phyloP scores from a whole-genome alignment of 176 grass and related monocot genomes.

The Oryza australiensis region DNA sequence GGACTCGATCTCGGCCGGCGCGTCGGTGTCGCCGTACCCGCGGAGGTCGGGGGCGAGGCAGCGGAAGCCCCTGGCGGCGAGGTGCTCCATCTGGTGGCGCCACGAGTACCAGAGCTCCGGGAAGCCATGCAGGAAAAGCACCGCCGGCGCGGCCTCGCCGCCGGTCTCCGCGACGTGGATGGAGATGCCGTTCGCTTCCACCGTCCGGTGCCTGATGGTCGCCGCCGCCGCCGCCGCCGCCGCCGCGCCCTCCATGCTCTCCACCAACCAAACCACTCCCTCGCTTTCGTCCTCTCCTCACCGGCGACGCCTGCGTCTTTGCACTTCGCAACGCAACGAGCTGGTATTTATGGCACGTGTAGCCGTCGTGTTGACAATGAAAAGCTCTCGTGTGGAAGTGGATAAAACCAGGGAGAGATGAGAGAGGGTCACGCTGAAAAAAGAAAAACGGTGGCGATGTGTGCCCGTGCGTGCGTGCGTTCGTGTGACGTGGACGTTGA shows the following conservation, averaged over 20 bases:
- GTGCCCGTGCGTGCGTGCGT: no score
- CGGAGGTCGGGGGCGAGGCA: conserved; percentile 77
- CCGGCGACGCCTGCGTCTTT: background rate
- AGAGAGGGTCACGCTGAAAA: no score
- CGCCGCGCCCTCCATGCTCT: background rate
- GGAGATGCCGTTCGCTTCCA: conserved; percentile 67
- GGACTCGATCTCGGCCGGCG: conserved; percentile 29
- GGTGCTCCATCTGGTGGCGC: conserved; percentile 68
- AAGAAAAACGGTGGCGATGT: no score
- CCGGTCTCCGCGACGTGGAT: conserved; percentile 82
- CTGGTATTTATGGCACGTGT: background rate
- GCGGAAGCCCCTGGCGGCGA: conserved; percentile 51
- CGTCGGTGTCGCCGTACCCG: conserved; percentile 67
- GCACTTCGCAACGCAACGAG: background rate
- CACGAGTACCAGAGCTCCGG: conserved; percentile 96
- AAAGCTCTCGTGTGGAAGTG: background rate
- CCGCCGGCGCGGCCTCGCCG: background rate
- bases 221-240: background rate
- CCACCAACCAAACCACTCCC: no score
- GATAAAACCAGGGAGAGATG: background rate
- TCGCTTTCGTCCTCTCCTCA: background rate
- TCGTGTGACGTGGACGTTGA: background rate
- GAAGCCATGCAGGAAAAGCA: conserved; percentile 80
- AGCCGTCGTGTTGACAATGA: background rate
- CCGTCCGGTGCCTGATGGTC: conserved; percentile 45